Evolutionary conservation across 176 grass and related monocot species (phyloP), one percentile per base, ranked within the genome.

Genomic region (Alopecurus myosuroides): DNA sequence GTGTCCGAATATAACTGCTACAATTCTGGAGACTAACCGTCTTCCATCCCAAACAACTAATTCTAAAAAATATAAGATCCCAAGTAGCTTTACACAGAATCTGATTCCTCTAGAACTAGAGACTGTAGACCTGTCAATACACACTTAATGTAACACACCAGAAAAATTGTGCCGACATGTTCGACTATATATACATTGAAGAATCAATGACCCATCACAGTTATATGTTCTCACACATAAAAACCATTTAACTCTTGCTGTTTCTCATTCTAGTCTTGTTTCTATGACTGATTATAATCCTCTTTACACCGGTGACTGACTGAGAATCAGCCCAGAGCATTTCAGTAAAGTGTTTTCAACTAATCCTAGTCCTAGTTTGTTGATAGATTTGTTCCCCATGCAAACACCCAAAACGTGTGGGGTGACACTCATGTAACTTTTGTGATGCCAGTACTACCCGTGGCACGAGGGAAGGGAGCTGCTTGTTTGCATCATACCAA

Each of bases 351-450:
- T n/a, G 9, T 35, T 22, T 53, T 65, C n/a, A 56, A 30, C 44
- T 55, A 40, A 79, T 25, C 45, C 42, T 17, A 18, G 17, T 48
- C 41, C 25, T 74, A 28, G 18, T 74, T 3, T 49, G 70, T 49
- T 49, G 44, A 49, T 30, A 41, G n/a, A 70, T 65, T 64, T 55
- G n/a, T 67, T 76, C 78, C 11, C 28, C 40, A 52, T 73, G 45
- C 37, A 65, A 86, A 74, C 84, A 86, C 53, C 65, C 64, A 72
- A 78, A 90, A 78, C 20, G 79, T 72, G 73, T 82, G 73, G 73
- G 53, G 22, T 56, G 63, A 74, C 53, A 61, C 69, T 90, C 84
- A 82, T 90, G 74, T 85, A 23, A 73, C 31, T 46, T 74, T 86
- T 79, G 84, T 90, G 88, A 86, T 74, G 53, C 64, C 48, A 82